Percentiles rank a stretch among this genome's conserved stretches.
These are phyloP conservation scores for Mentha longifolia DNA, from an alignment of 257 asterid genomes.

Conservation along the genomic window DNA sequence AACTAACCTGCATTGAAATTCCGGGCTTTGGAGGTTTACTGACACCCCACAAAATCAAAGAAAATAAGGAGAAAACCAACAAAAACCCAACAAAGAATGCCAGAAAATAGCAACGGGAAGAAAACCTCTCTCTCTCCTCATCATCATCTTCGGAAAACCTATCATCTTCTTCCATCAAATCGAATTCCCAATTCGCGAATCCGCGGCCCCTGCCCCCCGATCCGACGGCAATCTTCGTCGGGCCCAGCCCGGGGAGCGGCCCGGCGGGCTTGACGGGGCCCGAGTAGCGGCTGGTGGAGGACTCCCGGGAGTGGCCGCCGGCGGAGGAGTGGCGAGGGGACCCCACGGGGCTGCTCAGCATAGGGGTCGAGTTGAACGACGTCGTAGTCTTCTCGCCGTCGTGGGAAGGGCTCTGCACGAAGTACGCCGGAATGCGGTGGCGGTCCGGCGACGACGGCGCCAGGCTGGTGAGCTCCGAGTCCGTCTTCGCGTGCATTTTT, in stretches of 20 bases:
- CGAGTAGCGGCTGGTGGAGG: constrained; percentile 82
- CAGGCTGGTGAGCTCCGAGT: constrained; percentile 75
- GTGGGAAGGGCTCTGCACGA: constrained; percentile 93
- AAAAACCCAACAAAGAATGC: constrained; percentile 59
- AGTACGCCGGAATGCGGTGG: constrained; percentile 65
- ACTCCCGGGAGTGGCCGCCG: constrained; percentile 81
- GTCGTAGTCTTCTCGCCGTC: constrained; percentile 81
- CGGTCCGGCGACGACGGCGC: constrained; percentile 88
- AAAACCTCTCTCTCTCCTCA: constrained; percentile 32
- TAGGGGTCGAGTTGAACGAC: constrained; percentile 79
- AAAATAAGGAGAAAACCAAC: constrained; percentile 57
- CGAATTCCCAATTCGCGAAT: constrained; percentile 48
- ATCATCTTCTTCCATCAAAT: constrained; percentile 71
- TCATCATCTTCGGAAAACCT: constrained; percentile 50
- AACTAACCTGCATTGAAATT: constrained; percentile 58
- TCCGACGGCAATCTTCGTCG: constrained; percentile 58
- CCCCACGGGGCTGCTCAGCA: constrained; percentile 63
- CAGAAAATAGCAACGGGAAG: constrained; percentile 59
- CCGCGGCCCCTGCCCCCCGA: constrained; percentile 44
- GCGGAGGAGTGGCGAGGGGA: constrained; percentile 82
- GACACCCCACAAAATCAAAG: constrained; percentile 66
- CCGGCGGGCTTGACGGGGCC: constrained; percentile 52
- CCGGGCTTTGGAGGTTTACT: constrained; percentile 66
- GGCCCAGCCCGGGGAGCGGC: constrained; percentile 66
- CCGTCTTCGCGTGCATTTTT: constrained; percentile 77